These are phyloP conservation scores for Kwoniella sp. DNA, from an alignment of 768 basidiomycete species.

Conservation along the genomic window DNA sequence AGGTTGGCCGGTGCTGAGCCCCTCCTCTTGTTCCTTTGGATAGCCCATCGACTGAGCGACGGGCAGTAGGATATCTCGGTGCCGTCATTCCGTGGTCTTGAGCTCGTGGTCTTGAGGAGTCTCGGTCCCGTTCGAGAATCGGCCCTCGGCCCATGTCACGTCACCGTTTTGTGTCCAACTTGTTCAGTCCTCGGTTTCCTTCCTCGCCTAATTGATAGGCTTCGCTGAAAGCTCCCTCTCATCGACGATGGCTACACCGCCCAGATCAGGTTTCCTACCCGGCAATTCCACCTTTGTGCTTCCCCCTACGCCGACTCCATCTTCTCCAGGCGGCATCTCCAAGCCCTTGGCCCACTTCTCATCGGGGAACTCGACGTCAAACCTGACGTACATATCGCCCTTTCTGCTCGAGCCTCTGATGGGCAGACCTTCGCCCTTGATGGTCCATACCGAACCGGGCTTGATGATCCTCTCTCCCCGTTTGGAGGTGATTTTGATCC, in stretches of 20 bases:
- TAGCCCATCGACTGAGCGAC: no score
- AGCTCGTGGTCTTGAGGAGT: no score
- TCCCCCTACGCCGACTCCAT: not conserved
- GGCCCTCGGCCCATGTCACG: no score
- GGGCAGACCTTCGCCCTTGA: slow-evolving; percentile 91
- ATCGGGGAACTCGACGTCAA: slow-evolving; percentile 86
- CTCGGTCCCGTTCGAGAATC: no score
- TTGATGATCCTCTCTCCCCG: slow-evolving; percentile 64
- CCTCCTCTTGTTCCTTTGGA: no score
- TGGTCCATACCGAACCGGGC: slow-evolving; percentile 70
- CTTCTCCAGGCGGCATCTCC: slow-evolving; percentile 63
- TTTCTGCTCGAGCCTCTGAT: slow-evolving; percentile 60
- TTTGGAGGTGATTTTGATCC: slow-evolving; percentile 76
- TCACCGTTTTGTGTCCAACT: no score
- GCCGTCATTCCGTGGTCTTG: no score
- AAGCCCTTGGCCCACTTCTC: slow-evolving; percentile 72
- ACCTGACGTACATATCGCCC: slow-evolving; percentile 79
- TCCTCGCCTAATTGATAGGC: slow-evolving; percentile 15
- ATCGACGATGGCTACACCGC: slow-evolving; percentile 2
- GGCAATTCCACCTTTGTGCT: slow-evolving; percentile 16
- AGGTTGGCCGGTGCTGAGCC: no score
- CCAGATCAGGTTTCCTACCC: slow-evolving; percentile 20
- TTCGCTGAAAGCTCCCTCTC: slow-evolving; percentile 11
- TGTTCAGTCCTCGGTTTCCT: not conserved
- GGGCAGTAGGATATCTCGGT: no score